Base-by-base conservation (phyloP, 208 protist species). In the Crithidia brevicula region DNA sequence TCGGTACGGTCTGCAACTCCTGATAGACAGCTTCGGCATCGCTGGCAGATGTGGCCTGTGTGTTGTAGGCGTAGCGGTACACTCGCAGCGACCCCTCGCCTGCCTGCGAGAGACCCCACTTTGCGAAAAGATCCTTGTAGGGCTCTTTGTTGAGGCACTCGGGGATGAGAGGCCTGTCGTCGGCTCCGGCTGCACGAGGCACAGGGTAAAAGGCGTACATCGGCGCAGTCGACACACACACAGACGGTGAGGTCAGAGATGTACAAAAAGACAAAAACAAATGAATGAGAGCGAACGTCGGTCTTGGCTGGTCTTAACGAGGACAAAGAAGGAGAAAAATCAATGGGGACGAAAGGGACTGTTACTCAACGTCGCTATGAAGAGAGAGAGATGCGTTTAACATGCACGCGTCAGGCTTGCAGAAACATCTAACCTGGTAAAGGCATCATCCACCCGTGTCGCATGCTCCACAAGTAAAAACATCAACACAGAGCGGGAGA, bases 81-180 rank as follows among this genome's bases (percentile, higher is more conserved):
- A 5, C 27, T 4, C 58, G 50, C 30, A 74, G 16, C 16, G 31
- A 36, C 58, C 67, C 56, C 58, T 67, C 53, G 4, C 53, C 54
- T 8, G 31, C 1, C 15, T 51, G 53, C 25, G 43, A 36, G 20
- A 73, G 31, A 43, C 76, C 76, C 76, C 76, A 82, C 53, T 82
- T 82, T 13, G 22, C n/a, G 22, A 77, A 46, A 33, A 72, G 64
- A 36, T 68, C 52, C 27, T 42, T 27, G 67, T 66, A 66, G 3
- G 47, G 56, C 27, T 68, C 61, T 4, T 4, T 27, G 22, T 56
- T 50, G 6, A 56, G 25, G 36, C 51, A 68, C n/a, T 23, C 13
- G 9, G 68, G 36, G 22, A 46, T 53, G 15, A 45, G 57, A 11
- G 23, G 18, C 10, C 9, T 27, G 30, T 31, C 6, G 8, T 27